phyloP scores from a whole-genome alignment of 768 basidiomycete species.

The Boletales sp. region DNA sequence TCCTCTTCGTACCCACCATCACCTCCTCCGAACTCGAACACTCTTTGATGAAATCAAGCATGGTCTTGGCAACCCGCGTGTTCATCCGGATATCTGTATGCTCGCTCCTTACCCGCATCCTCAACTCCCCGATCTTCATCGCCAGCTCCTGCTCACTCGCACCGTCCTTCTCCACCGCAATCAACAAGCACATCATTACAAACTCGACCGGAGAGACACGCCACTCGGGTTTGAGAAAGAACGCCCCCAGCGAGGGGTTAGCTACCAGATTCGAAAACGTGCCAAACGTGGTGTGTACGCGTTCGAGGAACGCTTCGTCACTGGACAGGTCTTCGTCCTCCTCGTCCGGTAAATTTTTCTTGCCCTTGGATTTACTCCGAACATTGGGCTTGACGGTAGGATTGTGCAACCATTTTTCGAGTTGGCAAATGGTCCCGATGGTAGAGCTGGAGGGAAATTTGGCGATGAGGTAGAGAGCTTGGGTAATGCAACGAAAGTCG shows the following conservation, averaged over 20 bases:
- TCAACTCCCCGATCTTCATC: slow-evolving; percentile 46
- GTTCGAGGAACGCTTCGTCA: slow-evolving; percentile 31
- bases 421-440: slow-evolving; percentile 31
- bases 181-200: slow-evolving; percentile 51
- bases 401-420: slow-evolving; percentile 50
- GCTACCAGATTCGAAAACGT: slow-evolving; percentile 45
- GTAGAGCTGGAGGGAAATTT: slow-evolving; percentile 33
- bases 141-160: slow-evolving; percentile 40
- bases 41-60: slow-evolving; percentile 50
- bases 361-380: slow-evolving; percentile 5
- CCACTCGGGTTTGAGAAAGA: slow-evolving; percentile 39
- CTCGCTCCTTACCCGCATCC: slow-evolving; percentile 46
- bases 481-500: slow-evolving; percentile 58
- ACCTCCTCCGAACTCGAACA: neutral
- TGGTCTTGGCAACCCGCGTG: slow-evolving; percentile 47
- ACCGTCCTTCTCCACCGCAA: slow-evolving; percentile 45
- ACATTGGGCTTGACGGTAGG: slow-evolving; percentile 9
- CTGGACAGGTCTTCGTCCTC: slow-evolving; percentile 21
- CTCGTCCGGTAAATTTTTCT: slow-evolving; percentile 19
- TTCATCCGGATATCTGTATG: slow-evolving; percentile 72
- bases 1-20: slow-evolving; percentile 16
- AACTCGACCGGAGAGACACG: slow-evolving; percentile 72
- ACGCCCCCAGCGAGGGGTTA: slow-evolving; percentile 30
- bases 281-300: slow-evolving; percentile 41
- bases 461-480: slow-evolving; percentile 51